Conservation (phyloP, 108 stramenopile species). For the Pseudonitzschia multistriata region DNA sequence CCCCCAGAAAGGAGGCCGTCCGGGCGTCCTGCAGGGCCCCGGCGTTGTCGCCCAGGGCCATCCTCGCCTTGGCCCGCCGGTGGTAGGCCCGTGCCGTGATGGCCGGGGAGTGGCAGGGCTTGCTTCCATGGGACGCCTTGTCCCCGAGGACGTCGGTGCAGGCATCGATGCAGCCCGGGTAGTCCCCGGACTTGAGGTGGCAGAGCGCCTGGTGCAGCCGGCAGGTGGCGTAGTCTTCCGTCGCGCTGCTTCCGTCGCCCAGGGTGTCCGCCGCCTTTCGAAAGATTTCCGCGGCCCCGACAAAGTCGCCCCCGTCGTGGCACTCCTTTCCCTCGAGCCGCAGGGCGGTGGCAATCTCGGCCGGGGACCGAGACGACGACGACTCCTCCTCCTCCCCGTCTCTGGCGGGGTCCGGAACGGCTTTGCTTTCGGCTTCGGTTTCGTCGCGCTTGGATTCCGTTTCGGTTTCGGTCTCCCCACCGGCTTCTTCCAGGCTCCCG, state of each 20-base stretch:
- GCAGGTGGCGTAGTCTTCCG: slow-evolving; percentile 72
- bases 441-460: background rate
- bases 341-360: slow-evolving; percentile 36
- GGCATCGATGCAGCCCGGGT: slow-evolving; percentile 48
- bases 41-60: slow-evolving; percentile 54
- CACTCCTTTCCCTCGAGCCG: slow-evolving; percentile 49
- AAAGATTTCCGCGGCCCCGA: slow-evolving; percentile 51
- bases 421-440: background rate
- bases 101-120: slow-evolving; percentile 27
- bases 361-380: background rate
- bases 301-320: slow-evolving; percentile 62
- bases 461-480: background rate
- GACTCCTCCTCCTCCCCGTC: slow-evolving; percentile 2
- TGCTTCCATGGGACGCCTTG: background rate
- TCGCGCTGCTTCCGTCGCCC: slow-evolving; percentile 3
- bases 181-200: slow-evolving; percentile 61
- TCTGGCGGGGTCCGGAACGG: background rate
- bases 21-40: slow-evolving; percentile 78
- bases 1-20: slow-evolving; percentile 78
- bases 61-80: slow-evolving; percentile 74
- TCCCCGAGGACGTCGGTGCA: slow-evolving; percentile 63
- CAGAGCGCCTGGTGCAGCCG: slow-evolving; percentile 83
- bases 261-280: slow-evolving; percentile 49
- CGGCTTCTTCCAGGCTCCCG: slow-evolving; percentile 3
- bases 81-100: slow-evolving; percentile 76